Percentiles rank a stretch among this genome's conserved stretches.
Evolutionary conservation across 495 filamentous ascomycete genomes (phyloP).

Genomic region (Penicillium lagena): DNA sequence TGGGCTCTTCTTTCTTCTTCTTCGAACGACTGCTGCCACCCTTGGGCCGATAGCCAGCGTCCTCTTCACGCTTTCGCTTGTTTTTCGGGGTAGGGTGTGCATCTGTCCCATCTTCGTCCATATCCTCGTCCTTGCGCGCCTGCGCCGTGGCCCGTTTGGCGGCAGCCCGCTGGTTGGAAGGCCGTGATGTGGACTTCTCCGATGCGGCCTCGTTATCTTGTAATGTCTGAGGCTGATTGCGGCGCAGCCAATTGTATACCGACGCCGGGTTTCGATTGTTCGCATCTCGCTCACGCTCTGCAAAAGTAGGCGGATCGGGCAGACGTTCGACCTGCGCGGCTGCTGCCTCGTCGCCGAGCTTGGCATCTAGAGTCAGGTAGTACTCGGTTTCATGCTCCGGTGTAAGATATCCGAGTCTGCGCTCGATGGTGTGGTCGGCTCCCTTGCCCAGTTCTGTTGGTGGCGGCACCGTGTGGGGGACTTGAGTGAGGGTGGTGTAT

Average conservation of each 20-base stretch:
- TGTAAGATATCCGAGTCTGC: slow-evolving; percentile 54
- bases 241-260: slow-evolving; percentile 85
- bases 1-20: slow-evolving; percentile 57
- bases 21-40: slow-evolving; percentile 52
- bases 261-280: slow-evolving; percentile 72
- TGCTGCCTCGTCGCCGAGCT: slow-evolving; percentile 47
- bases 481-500: slow-evolving; percentile 24
- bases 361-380: slow-evolving; percentile 61
- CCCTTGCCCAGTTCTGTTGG: slow-evolving; percentile 10
- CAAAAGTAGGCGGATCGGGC: slow-evolving; percentile 32
- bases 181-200: slow-evolving; percentile 49
- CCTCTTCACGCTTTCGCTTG: slow-evolving; percentile 60
- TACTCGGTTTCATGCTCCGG: slow-evolving; percentile 78
- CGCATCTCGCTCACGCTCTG: slow-evolving; percentile 52
- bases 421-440: slow-evolving; percentile 12
- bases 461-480: slow-evolving; percentile 22
- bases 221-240: slow-evolving; percentile 73
- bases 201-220: slow-evolving; percentile 67
- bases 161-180: slow-evolving; percentile 29
- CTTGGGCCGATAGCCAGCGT: slow-evolving; percentile 65
- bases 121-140: slow-evolving; percentile 41
- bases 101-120: slow-evolving; percentile 47
- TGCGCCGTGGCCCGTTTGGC: slow-evolving; percentile 31
- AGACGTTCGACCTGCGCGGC: slow-evolving; percentile 25
- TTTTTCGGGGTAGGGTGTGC: slow-evolving; percentile 35